phyloP scores from a whole-genome alignment of 225 moss, liverwort and hornwort genomes.

The Rhytidiadelphus loreus region DNA sequence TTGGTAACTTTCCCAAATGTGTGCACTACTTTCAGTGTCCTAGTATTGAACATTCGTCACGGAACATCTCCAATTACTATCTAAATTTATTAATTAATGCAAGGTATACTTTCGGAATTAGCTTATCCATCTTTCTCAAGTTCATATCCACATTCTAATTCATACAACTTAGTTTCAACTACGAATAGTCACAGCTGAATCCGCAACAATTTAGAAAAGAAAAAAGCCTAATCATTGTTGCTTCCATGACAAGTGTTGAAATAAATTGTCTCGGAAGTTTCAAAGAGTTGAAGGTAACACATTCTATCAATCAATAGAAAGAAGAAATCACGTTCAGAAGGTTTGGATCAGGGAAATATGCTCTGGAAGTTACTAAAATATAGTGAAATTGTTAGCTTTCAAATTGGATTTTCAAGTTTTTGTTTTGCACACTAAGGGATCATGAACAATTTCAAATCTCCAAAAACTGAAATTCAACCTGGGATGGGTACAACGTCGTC shows the following conservation, averaged over 20 bases:
- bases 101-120: background rate
- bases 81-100: background rate
- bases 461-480: background rate
- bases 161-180: background rate
- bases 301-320: no score
- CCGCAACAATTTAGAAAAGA: background rate
- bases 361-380: background rate
- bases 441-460: background rate
- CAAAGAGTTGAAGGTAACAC: background rate
- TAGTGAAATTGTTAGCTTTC: background rate
- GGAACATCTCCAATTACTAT: background rate
- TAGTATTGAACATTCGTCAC: background rate
- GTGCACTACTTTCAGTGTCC: background rate
- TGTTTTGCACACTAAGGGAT: background rate
- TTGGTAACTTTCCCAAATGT: background rate
- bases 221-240: background rate
- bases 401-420: background rate
- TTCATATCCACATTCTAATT: background rate
- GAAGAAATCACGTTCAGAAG: background rate
- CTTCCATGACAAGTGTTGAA: background rate
- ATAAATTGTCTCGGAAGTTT: background rate
- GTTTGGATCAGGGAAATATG: background rate
- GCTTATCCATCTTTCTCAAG: background rate
- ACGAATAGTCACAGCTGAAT: background rate
- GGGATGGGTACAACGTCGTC: constrained; percentile 1